Evolutionary conservation across 2,329 filamentous ascomycete species (phyloP), one percentile per base, ranked within the genome.

Genomic region (Neodidymelliopsis sp.): DNA sequence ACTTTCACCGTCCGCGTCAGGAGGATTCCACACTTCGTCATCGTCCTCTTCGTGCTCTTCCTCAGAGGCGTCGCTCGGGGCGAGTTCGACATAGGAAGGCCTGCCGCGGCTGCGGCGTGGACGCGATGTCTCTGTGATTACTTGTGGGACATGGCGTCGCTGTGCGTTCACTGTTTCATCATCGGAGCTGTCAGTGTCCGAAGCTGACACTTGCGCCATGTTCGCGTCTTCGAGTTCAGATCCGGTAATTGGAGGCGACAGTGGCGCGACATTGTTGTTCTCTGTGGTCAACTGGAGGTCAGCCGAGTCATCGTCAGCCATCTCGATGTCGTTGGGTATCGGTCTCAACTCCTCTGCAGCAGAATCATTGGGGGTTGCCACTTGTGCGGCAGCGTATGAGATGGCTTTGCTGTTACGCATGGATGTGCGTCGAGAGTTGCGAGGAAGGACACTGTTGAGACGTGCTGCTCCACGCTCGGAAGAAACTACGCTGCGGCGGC

Each of bases 71-170:
- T 52, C 41, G 6, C 49, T 42, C 4, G 33, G 18, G 3, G 18
- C n/a, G 2, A 37, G 10, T 24, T 57, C 55, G 16, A 55, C 39
- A 19, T 62, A 63, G 0, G 61, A 63, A 0, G 57, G 52, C 6
- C 50, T 50, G 6, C 16, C n/a, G 2, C 35, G 34, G 25, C 46
- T 43, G 10, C 57, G 53, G 30, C 49, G 51, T 12, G 54, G 33
- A 12, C 59, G 49, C 13, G 29, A 36, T 36, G n/a, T 15, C 6
- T 35, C 23, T 35, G 24, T 2, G 2, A 22, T 13, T 22, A 15
- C 20, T 16, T 22, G 20, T 22, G 6, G 6, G 10, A 11, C 28
- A 10, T 22, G 33, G 28, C n/a, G 37, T 23, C 18, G 22, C 18
- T 19, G 20, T 18, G 4, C 10, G 33, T 6, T 19, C 5, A 15